Conservation (phyloP, 2,329 filamentous ascomycete genomes). For the Macrophomina phaseolina region DNA sequence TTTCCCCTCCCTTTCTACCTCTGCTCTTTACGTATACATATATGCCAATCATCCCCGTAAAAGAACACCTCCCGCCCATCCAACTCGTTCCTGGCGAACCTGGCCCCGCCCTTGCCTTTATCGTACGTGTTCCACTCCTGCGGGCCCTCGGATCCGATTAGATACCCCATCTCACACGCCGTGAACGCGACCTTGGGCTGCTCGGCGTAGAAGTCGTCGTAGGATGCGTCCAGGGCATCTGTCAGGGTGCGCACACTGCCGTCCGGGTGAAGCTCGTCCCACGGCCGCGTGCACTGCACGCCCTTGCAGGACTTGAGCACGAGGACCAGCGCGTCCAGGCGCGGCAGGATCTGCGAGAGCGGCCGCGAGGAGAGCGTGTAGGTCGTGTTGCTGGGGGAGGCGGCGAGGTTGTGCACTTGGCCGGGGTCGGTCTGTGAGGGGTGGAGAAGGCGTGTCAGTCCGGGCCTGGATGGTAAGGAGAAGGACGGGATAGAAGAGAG, state of each 20-base stretch:
- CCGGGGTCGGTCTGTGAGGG: constrained; percentile 28
- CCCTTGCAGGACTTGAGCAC: constrained; percentile 67
- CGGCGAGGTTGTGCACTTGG: constrained; percentile 36
- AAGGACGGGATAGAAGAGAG: too few relatives aligned
- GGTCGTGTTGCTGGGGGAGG: constrained; percentile 40
- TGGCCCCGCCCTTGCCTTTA: neutral
- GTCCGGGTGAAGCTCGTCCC: constrained; percentile 61
- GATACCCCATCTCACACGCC: constrained; percentile 63
- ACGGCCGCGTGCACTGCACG: constrained; percentile 60
- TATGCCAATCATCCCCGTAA: constrained; percentile 21
- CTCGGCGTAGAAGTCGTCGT: constrained; percentile 60
- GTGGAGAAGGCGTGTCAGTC: too few relatives aligned
- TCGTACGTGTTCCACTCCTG: constrained; percentile 14
- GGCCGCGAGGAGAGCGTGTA: constrained; percentile 29
- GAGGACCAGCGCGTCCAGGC: constrained; percentile 63
- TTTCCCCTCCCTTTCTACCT: too few relatives aligned
- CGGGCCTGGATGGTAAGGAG: too few relatives aligned
- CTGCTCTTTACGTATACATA: constrained; percentile 14
- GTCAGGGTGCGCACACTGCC: constrained; percentile 58
- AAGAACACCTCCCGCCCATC: constrained; percentile 17
- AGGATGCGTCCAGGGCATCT: constrained; percentile 57
- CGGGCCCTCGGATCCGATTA: constrained; percentile 60
- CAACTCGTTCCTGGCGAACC: neutral
- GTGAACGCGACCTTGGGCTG: constrained; percentile 59
- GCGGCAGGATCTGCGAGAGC: constrained; percentile 30